These are phyloP conservation scores for Panellus pusillus DNA, from an alignment of 768 basidiomycete genomes.

Conservation along the genomic window DNA sequence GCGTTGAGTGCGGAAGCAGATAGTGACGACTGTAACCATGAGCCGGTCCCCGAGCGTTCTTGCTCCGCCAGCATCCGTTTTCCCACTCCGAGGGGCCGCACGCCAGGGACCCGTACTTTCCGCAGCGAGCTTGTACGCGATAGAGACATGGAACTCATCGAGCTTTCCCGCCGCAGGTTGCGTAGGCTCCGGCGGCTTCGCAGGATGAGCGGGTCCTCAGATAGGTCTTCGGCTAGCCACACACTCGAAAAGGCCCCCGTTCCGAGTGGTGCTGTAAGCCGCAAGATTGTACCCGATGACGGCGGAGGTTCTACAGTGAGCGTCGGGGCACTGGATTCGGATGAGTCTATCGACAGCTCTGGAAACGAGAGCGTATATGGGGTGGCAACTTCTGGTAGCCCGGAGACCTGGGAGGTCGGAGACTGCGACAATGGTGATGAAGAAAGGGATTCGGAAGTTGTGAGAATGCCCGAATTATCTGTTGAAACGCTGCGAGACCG, in stretches of 20 bases:
- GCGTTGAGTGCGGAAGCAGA: not conserved
- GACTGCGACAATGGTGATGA: conserved; percentile 16
- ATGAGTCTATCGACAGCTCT: conserved; percentile 13
- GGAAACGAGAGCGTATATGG: conserved; percentile 15
- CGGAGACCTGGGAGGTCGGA: conserved; percentile 10
- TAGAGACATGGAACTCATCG: conserved; percentile 16
- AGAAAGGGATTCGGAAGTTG: conserved; percentile 16
- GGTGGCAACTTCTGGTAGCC: conserved; percentile 10
- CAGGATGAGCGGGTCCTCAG: conserved; percentile 43
- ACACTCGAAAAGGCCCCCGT: conserved; percentile 75
- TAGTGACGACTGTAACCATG: not conserved
- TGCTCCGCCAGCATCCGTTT: conserved; percentile 15
- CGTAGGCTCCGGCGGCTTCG: conserved; percentile 42
- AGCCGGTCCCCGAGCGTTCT: conserved; percentile 5
- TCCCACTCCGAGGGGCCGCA: conserved; percentile 20
- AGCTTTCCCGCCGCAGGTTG: conserved; percentile 33
- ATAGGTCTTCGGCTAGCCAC: conserved; percentile 66
- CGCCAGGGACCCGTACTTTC: conserved; percentile 17
- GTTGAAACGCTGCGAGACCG: conserved; percentile 20
- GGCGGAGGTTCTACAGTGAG: conserved; percentile 14
- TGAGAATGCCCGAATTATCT: conserved; percentile 25
- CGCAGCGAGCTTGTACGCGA: conserved; percentile 17
- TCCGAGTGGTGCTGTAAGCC: conserved; percentile 57
- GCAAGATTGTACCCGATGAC: conserved; percentile 36
- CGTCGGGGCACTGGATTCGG: conserved; percentile 3